These are phyloP conservation scores for Termitomyces eurrhizus DNA, from an alignment of 768 basidiomycete species.

Conservation along the genomic window DNA sequence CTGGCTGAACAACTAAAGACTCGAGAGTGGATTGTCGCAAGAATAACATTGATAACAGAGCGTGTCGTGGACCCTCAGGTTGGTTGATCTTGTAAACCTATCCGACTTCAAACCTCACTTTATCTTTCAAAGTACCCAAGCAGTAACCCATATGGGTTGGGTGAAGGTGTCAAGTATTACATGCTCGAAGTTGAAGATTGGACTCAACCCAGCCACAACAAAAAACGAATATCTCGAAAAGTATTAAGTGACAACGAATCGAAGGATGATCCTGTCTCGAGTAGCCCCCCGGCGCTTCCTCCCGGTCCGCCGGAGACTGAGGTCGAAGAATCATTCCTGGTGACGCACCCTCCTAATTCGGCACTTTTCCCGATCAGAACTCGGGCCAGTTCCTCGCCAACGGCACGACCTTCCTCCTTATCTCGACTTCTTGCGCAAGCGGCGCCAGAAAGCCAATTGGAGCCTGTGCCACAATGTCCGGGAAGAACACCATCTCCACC, in stretches of 20 bases:
- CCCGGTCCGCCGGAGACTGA: conserved; percentile 66
- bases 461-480: conserved; percentile 23
- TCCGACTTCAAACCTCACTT: conserved; percentile 3
- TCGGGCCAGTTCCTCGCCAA: conserved; percentile 64
- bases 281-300: conserved; percentile 41
- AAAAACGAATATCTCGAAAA: conserved; percentile 54
- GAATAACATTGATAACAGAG: conserved; percentile 86
- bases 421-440: conserved; percentile 80
- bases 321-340: conserved; percentile 68
- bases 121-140: conserved; percentile 55
- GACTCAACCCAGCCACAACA: conserved; percentile 72
- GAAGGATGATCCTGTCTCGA: conserved; percentile 29
- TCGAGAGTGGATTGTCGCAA: conserved; percentile 92
- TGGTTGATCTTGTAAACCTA: conserved; percentile 6
- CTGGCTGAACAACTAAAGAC: conserved; percentile 87
- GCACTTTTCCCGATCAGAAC: conserved; percentile 61
- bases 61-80: conserved; percentile 80
- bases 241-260: conserved; percentile 36
- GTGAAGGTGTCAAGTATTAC: conserved; percentile 88
- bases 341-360: conserved; percentile 62
- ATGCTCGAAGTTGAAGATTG: conserved; percentile 94
- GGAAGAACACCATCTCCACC: conserved; percentile 29
- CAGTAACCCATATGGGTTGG: conserved; percentile 87
- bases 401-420: conserved; percentile 73
- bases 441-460: conserved; percentile 33